Percentiles rank a stretch among this genome's conserved stretches.
phyloP scores from a whole-genome alignment of 257 asterid genomes.

The Solanum sitiens region DNA sequence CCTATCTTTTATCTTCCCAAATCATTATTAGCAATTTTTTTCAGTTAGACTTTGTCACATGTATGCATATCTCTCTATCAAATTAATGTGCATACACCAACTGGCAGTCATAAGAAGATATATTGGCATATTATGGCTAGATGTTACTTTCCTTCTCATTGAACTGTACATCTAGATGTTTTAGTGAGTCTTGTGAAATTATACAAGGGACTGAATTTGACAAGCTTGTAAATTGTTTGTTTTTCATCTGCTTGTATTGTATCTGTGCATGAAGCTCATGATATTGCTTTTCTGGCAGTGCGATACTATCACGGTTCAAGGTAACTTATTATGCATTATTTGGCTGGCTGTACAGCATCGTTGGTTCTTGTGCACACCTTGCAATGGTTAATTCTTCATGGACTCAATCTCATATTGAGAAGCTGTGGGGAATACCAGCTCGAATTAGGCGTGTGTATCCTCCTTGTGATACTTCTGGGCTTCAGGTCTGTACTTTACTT shows the following conservation, averaged over 20 bases:
- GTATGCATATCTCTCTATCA: background rate
- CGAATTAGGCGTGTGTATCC: conserved; percentile 77
- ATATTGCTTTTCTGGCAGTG: conserved; percentile 28
- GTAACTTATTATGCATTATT: conserved; percentile 61
- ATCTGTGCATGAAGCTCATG: conserved; percentile 14
- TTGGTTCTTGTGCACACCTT: conserved; percentile 74
- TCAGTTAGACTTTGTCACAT: background rate
- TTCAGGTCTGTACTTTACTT: conserved; percentile 47
- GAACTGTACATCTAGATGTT: background rate
- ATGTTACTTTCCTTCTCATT: background rate
- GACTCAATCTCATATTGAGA: conserved; percentile 82
- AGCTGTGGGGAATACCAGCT: conserved; percentile 80
- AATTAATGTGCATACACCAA: background rate
- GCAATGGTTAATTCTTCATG: conserved; percentile 97
- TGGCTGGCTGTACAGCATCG: conserved; percentile 82
- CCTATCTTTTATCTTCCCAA: background rate
- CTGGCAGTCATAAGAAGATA: background rate
- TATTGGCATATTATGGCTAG: background rate
- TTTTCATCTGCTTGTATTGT: background rate
- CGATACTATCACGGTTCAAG: conserved; percentile 62
- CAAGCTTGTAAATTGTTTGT: background rate
- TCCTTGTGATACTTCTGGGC: conserved; percentile 90
- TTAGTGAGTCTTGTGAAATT: background rate
- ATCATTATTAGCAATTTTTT: background rate
- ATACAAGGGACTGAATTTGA: background rate